Conservation (phyloP, 2,329 filamentous ascomycete species). For the Immersiporthe knoxdaviesiana region DNA sequence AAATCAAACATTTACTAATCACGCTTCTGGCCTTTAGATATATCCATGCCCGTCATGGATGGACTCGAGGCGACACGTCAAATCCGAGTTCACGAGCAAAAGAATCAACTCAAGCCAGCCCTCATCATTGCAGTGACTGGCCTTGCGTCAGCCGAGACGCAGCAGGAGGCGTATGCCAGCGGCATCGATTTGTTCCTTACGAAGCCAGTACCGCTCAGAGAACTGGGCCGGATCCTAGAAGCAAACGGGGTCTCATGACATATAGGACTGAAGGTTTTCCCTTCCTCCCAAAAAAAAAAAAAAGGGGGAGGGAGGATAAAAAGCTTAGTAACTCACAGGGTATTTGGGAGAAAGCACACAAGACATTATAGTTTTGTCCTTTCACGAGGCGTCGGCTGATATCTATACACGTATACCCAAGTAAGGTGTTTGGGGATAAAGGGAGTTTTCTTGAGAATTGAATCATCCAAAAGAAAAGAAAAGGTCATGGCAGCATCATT, state of each 20-base stretch:
- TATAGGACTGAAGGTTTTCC: no score
- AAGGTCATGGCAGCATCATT: neutral
- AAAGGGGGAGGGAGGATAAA: no score
- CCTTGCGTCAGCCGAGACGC: slow-evolving; percentile 46
- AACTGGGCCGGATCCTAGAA: slow-evolving; percentile 5
- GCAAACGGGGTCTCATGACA: neutral
- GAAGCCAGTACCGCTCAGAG: slow-evolving; percentile 48
- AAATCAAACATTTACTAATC: neutral
- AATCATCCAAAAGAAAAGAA: no score
- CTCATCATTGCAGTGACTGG: slow-evolving; percentile 53
- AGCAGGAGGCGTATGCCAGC: slow-evolving; percentile 49
- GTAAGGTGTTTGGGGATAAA: neutral
- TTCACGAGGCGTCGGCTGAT: neutral
- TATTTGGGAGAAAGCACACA: neutral
- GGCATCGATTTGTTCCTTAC: slow-evolving; percentile 53
- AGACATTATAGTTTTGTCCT: neutral
- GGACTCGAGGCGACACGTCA: slow-evolving; percentile 37
- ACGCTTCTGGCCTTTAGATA: slow-evolving; percentile 29
- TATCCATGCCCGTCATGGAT: slow-evolving; percentile 40
- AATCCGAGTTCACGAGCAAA: slow-evolving; percentile 36
- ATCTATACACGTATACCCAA: slow-evolving; percentile 1
- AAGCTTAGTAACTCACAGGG: neutral
- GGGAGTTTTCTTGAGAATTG: no score
- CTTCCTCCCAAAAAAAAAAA: no score
- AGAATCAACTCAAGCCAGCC: slow-evolving; percentile 36